These are phyloP conservation scores for Hyphopichia homilentoma DNA, from an alignment of 805 yeast species.

Conservation along the genomic window DNA sequence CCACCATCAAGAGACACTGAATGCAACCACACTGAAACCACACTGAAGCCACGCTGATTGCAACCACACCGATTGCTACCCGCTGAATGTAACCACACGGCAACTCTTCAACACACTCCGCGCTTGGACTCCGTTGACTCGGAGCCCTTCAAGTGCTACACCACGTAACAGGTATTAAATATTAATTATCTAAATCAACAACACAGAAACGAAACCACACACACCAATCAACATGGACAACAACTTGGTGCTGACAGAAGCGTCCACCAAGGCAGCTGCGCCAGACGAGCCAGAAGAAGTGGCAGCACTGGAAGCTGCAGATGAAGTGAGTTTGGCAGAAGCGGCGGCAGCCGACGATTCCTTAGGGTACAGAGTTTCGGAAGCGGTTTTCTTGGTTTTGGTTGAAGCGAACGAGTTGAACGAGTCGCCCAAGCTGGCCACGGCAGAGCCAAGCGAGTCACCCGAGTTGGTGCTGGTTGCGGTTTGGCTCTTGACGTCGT, in stretches of 20 bases:
- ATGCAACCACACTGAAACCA: too few relatives aligned
- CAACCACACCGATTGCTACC: too few relatives aligned
- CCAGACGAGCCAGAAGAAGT: too few relatives aligned
- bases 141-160: too few relatives aligned
- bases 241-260: background rate
- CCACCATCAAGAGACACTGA: too few relatives aligned
- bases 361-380: slow-evolving; percentile 1
- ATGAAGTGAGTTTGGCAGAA: slow-evolving; percentile 5
- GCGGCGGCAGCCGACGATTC: slow-evolving; percentile 5
- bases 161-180: too few relatives aligned
- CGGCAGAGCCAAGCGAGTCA: slow-evolving; percentile 1
- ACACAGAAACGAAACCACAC: slow-evolving; percentile 2
- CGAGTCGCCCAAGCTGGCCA: slow-evolving; percentile 2
- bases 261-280: background rate
- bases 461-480: slow-evolving; percentile 2
- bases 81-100: too few relatives aligned
- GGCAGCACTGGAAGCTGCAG: slow-evolving; percentile 1
- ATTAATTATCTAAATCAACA: slow-evolving; percentile 2
- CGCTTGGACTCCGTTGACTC: too few relatives aligned
- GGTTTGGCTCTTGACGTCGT: slow-evolving; percentile 6
- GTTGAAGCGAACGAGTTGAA: slow-evolving; percentile 5
- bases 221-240: slow-evolving; percentile 3
- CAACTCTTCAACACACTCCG: too few relatives aligned
- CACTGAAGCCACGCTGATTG: too few relatives aligned
- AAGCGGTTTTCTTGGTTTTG: slow-evolving; percentile 1